Evolutionary conservation across 2,329 filamentous ascomycete genomes (phyloP).

Genomic region (Talaromyces marneffei): DNA sequence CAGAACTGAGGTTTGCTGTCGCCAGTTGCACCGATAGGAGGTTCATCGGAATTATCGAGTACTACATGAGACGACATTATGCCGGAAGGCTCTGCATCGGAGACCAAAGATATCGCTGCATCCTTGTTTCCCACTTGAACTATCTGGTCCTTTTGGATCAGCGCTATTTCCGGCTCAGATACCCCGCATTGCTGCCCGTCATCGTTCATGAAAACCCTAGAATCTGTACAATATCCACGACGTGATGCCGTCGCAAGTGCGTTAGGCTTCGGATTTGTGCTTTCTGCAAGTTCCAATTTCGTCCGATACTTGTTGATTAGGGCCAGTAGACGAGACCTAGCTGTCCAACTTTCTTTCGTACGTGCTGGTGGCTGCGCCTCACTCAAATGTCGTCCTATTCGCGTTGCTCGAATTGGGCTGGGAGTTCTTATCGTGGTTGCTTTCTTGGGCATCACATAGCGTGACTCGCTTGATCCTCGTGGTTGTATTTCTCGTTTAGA

Average conservation of each 20-base stretch:
- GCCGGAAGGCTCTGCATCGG: not conserved
- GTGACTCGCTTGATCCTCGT: no score
- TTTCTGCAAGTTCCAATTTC: no score
- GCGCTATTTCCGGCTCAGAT: not conserved
- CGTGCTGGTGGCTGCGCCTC: no score
- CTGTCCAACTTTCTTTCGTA: no score
- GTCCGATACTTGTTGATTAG: no score
- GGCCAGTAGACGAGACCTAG: no score
- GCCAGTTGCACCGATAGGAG: not conserved
- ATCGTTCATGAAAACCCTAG: conserved; percentile 5
- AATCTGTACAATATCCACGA: conserved; percentile 7
- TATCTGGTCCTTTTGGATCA: not conserved
- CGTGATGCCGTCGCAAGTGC: no score
- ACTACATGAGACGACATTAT: conserved; percentile 1
- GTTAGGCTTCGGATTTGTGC: no score
- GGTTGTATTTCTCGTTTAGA: not conserved
- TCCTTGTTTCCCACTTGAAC: not conserved
- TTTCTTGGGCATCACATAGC: no score
- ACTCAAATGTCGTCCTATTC: no score
- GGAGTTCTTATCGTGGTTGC: not conserved
- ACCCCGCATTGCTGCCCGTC: not conserved
- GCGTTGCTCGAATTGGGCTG: not conserved
- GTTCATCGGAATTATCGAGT: not conserved
- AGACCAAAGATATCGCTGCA: not conserved
- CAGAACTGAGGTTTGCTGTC: conserved; percentile 22